Conservation (phyloP, 140 eudicot species). For the Bidens hawaiensis region DNA sequence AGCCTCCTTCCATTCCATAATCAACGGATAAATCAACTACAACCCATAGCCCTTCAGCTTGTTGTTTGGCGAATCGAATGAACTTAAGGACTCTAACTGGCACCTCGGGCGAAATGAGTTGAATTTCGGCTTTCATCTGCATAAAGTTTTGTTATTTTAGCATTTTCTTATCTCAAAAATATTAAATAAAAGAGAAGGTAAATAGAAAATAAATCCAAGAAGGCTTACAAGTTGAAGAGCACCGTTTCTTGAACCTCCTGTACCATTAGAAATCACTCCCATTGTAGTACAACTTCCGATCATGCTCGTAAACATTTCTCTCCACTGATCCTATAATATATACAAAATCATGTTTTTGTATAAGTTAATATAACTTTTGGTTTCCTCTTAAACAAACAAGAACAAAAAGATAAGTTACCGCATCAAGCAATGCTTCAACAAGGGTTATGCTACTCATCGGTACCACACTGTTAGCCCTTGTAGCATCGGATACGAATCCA, state of each 20-base stretch:
- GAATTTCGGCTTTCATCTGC: conserved; percentile 68
- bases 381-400: background rate
- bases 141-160: background rate
- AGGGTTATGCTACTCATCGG: conserved; percentile 40
- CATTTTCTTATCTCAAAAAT: too few relatives aligned
- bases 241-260: conserved; percentile 45
- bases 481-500: conserved; percentile 50
- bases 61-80: conserved; percentile 53
- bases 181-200: background rate
- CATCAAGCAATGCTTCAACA: conserved; percentile 45
- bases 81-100: conserved; percentile 51
- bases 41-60: conserved; percentile 55
- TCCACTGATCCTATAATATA: conserved; percentile 61
- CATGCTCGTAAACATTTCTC: conserved; percentile 55
- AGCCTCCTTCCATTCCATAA: conserved; percentile 25
- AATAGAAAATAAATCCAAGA: background rate
- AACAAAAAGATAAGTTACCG: conserved; percentile 26
- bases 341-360: background rate
- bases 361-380: background rate
- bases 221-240: conserved; percentile 52
- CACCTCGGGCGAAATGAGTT: conserved; percentile 52
- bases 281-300: conserved; percentile 37
- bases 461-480: conserved; percentile 44
- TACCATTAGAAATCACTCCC: conserved; percentile 44
- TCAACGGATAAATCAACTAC: conserved; percentile 71